These are phyloP conservation scores for Venturia aucupariae DNA, from an alignment of 2,329 filamentous ascomycete species.

Conservation along the genomic window DNA sequence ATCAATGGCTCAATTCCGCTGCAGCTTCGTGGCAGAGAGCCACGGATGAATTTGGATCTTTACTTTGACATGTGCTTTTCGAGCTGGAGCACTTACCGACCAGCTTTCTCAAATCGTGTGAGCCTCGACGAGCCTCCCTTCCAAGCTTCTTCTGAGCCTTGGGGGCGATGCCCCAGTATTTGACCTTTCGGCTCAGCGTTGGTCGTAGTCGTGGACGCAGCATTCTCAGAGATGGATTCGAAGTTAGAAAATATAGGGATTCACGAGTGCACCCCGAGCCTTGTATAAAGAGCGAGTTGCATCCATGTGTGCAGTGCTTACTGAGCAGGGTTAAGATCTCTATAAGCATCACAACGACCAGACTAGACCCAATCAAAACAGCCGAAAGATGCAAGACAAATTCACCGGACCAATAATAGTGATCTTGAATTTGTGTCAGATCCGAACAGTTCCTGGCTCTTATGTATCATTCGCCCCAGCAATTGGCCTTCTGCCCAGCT, in stretches of 20 bases:
- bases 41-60: no score
- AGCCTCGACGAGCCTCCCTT: conserved; percentile 10
- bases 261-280: not conserved
- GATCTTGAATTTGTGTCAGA: not conserved
- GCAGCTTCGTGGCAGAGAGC: no score
- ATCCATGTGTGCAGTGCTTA: not conserved
- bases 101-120: conserved; percentile 11
- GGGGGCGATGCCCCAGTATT: conserved; percentile 7
- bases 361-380: not conserved
- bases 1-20: no score
- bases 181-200: conserved; percentile 9
- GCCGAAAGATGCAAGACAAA: not conserved
- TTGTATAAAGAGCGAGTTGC: not conserved
- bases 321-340: not conserved
- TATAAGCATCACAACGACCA: not conserved
- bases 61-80: not conserved
- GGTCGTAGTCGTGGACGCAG: conserved; percentile 9
- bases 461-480: not conserved
- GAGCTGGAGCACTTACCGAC: not conserved
- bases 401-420: not conserved
- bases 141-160: conserved; percentile 9
- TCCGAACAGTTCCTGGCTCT: not conserved
- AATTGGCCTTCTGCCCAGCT: not conserved
- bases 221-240: not conserved
- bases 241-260: not conserved